phyloP scores from a whole-genome alignment of 2,329 filamentous ascomycete species.

The Coleophoma cylindrospora region DNA sequence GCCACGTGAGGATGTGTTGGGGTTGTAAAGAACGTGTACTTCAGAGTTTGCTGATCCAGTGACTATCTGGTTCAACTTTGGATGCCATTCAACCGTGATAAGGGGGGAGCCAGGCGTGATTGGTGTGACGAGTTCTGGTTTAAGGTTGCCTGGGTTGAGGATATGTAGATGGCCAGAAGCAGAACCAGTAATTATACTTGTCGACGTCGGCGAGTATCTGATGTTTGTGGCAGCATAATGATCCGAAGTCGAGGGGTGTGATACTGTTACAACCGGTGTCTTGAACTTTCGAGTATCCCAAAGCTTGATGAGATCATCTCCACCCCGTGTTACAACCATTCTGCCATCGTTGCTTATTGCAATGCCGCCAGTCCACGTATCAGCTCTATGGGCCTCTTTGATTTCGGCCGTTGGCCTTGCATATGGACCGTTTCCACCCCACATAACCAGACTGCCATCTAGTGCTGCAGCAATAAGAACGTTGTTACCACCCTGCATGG shows the following conservation, averaged over 20 bases:
- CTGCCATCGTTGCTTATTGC: constrained; percentile 89
- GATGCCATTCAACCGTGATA: constrained; percentile 85
- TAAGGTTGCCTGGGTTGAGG: constrained; percentile 85
- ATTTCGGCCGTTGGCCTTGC: constrained; percentile 79
- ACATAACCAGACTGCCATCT: constrained; percentile 89
- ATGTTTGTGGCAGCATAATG: constrained; percentile 85
- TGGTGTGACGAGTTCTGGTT: constrained; percentile 77
- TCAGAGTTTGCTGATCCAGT: constrained; percentile 90
- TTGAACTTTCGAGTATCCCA: constrained; percentile 99
- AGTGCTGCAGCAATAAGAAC: constrained; percentile 77
- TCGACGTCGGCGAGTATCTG: constrained; percentile 77
- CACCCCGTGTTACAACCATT: constrained; percentile 84
- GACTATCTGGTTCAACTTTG: constrained; percentile 92
- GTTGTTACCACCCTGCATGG: constrained; percentile 71
- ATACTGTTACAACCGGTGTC: constrained; percentile 72
- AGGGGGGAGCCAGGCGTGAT: constrained; percentile 82
- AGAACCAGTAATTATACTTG: constrained; percentile 86
- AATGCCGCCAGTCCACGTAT: constrained; percentile 88
- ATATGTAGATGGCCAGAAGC: constrained; percentile 83
- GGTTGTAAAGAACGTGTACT: constrained; percentile 87
- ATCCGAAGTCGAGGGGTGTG: constrained; percentile 76
- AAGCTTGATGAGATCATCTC: constrained; percentile 88
- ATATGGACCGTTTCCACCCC: constrained; percentile 83
- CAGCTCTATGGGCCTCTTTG: constrained; percentile 71
- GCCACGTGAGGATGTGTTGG: constrained; percentile 73